A percentile compares a stretch with the other conserved stretches of the same genome.
Conservation (phyloP, 148 eudicot genomes). For the Arctostaphylos glauca region DNA sequence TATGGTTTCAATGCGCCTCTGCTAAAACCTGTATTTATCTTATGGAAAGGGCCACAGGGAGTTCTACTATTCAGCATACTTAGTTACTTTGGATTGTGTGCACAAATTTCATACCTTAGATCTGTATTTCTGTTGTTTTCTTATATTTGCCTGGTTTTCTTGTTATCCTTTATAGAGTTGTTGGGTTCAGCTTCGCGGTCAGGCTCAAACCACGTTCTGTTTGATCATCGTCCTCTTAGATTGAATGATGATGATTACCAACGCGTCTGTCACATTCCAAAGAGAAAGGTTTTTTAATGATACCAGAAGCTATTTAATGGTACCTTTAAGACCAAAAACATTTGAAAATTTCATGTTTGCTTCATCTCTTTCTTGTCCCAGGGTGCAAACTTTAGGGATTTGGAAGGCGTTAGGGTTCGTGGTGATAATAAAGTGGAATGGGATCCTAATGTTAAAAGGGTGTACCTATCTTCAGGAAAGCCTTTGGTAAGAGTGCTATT, state of each 20-base stretch:
- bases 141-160: not conserved
- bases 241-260: slow-evolving; percentile 62
- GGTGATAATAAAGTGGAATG: slow-evolving; percentile 54
- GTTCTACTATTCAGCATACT: not conserved
- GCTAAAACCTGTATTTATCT: not conserved
- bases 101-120: not conserved
- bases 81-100: not conserved
- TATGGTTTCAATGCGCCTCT: not conserved
- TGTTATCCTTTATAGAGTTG: slow-evolving; percentile 31
- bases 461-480: slow-evolving; percentile 52
- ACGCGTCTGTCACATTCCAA: slow-evolving; percentile 68
- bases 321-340: not conserved
- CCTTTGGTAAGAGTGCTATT: slow-evolving; percentile 49
- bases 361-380: slow-evolving; percentile 17
- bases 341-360: not conserved
- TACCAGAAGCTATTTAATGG: not conserved
- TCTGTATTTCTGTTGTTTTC: not conserved
- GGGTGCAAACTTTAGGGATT: slow-evolving; percentile 84
- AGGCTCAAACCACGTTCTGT: slow-evolving; percentile 24
- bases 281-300: slow-evolving; percentile 47
- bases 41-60: not conserved
- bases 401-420: slow-evolving; percentile 63
- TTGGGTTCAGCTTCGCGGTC: slow-evolving; percentile 23
- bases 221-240: slow-evolving; percentile 64
- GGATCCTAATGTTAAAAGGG: slow-evolving; percentile 60